Conservation (phyloP, 2,329 filamentous ascomycete species). For the Talaromyces piceae region DNA sequence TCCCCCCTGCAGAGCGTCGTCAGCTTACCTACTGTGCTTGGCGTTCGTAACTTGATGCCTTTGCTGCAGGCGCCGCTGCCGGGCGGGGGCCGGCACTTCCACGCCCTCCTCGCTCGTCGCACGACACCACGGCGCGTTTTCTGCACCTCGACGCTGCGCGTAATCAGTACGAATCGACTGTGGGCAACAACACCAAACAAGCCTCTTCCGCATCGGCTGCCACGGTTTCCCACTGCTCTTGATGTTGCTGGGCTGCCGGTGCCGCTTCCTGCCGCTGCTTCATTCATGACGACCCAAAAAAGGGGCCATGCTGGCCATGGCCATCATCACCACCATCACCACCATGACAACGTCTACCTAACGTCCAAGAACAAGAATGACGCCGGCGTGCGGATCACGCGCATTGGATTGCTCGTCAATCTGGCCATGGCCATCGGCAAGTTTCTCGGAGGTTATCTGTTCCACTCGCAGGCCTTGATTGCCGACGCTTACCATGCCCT, state of each 20-base stretch:
- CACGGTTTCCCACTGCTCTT: conserved; percentile 6
- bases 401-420: conserved; percentile 82
- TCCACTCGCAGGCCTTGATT: conserved; percentile 88
- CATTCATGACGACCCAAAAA: conserved; percentile 31
- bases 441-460: conserved; percentile 82
- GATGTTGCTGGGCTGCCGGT: conserved; percentile 14
- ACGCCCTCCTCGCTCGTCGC: conserved; percentile 2
- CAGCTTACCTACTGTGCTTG: neutral
- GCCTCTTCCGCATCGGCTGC: neutral
- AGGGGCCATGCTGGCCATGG: conserved; percentile 42
- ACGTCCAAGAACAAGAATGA: conserved; percentile 79
- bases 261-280: conserved; percentile 15
- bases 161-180: neutral
- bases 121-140: conserved; percentile 1
- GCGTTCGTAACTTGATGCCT: conserved; percentile 8
- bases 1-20: neutral
- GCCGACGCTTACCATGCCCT: conserved; percentile 94
- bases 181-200: neutral
- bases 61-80: conserved; percentile 9
- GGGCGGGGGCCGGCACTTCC: conserved; percentile 8
- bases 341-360: conserved; percentile 79
- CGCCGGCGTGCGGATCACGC: conserved; percentile 86
- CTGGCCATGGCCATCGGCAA: conserved; percentile 91
- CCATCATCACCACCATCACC: conserved; percentile 61
- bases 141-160: neutral